Evolutionary conservation across 352 stramenopile genomes (phyloP).

Genomic region (Phytophthora europaea): DNA sequence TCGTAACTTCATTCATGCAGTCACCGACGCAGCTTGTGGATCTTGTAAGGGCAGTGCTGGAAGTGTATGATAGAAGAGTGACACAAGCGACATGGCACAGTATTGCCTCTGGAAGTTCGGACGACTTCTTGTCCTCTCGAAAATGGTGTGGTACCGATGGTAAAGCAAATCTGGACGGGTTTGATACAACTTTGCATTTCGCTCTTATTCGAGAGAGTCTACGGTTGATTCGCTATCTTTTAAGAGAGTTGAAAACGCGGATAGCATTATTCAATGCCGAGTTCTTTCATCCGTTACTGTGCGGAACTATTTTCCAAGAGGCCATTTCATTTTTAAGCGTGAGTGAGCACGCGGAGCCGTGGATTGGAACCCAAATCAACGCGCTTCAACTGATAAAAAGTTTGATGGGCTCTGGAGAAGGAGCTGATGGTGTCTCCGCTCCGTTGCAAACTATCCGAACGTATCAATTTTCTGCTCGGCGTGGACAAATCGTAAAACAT

Average conservation of each 20-base stretch:
- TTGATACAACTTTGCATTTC: not conserved
- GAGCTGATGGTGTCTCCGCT: not conserved
- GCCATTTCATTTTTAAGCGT: constrained; percentile 17
- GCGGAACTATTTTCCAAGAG: constrained; percentile 18
- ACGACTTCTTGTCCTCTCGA: constrained; percentile 16
- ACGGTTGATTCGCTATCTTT: constrained; percentile 13
- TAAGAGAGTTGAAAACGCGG: not conserved
- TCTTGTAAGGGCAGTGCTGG: constrained; percentile 8
- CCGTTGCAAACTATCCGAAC: not conserved
- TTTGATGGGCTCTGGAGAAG: not conserved
- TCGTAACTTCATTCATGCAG: not conserved
- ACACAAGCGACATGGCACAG: not conserved
- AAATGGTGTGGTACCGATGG: constrained; percentile 1
- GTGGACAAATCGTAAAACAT: constrained; percentile 9
- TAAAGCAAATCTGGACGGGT: not conserved
- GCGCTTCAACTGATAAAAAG: constrained; percentile 6
- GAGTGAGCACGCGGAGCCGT: not conserved
- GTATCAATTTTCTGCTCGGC: constrained; percentile 21
- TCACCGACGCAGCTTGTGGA: not conserved
- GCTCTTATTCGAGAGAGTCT: constrained; percentile 13
- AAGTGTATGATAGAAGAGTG: not conserved
- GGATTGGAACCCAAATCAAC: constrained; percentile 9
- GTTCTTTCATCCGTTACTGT: constrained; percentile 24
- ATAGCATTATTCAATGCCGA: constrained; percentile 1
- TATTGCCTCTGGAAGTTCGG: not conserved